phyloP scores from a whole-genome alignment of 2,329 filamentous ascomycete species.

The Microdochium trichocladiopsis region DNA sequence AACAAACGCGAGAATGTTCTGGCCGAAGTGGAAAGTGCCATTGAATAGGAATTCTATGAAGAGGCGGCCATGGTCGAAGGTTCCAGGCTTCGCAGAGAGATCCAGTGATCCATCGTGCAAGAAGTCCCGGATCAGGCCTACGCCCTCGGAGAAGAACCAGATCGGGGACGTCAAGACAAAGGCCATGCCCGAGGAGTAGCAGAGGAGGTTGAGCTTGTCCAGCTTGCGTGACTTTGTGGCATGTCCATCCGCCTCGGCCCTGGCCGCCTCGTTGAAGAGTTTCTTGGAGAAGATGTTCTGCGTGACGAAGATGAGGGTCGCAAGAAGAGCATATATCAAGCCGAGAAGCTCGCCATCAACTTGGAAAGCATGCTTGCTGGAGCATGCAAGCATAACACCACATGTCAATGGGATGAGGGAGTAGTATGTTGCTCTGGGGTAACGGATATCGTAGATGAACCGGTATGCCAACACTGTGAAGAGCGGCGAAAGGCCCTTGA shows the following conservation, averaged over 20 bases:
- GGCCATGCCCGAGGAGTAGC: constrained; percentile 92
- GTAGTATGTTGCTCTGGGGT: constrained; percentile 79
- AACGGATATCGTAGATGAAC: constrained; percentile 79
- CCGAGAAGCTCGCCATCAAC: constrained; percentile 70
- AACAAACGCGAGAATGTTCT: constrained; percentile 92
- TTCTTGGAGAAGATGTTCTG: constrained; percentile 99
- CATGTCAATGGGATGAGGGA: constrained; percentile 85
- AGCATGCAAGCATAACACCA: constrained; percentile 95
- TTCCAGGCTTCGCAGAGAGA: constrained; percentile 50
- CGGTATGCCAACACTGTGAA: constrained; percentile 95
- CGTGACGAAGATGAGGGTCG: constrained; percentile 91
- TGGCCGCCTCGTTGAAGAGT: constrained; percentile 89
- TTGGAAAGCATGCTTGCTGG: constrained; percentile 67
- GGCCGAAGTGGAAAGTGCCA: constrained; percentile 90
- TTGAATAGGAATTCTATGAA: constrained; percentile 93
- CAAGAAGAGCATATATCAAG: constrained; percentile 80
- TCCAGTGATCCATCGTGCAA: constrained; percentile 73
- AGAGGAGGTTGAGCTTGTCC: constrained; percentile 93
- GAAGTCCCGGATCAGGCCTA: constrained; percentile 69
- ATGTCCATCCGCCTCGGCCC: constrained; percentile 68
- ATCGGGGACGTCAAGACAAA: constrained; percentile 84
- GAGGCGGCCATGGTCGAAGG: constrained; percentile 68
- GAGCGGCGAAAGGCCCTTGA: constrained; percentile 92
- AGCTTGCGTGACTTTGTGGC: constrained; percentile 65
- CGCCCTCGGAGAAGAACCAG: constrained; percentile 89